Evolutionary conservation across 2,329 filamentous ascomycete genomes (phyloP), one percentile per base, ranked within the genome.

Genomic region (Epichloe glyceriae): DNA sequence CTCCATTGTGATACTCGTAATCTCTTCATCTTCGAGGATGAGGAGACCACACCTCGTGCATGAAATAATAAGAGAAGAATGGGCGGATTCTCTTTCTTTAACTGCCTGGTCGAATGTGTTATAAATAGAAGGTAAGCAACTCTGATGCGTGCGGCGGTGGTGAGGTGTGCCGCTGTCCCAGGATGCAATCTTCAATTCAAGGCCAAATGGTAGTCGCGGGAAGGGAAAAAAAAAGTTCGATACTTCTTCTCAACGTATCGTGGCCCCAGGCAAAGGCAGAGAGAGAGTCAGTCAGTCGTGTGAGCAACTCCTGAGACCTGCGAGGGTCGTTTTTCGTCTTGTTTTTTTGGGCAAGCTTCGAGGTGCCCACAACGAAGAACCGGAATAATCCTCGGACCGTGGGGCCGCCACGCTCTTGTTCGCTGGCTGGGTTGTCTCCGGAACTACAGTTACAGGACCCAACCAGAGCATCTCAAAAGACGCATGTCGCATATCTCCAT

Each of bases 1-100:
- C 65, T 64, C 63, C 66, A 70, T 67, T 61, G 63, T 61, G 67
- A 61, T 55, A 64, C 58, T 60, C 67, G 66, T 67, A 69, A 60
- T 62, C 68, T 65, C 67, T 68, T 71, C 69, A 72, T 72, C 54
- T 50, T 46, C 3, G 7, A 43, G 17, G 41, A 20, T 17, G 17
- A 26, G 35, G 22, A 14, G 35, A 46, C 22, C 20, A 17, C 38
- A 15, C 26, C 26, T 20, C 38, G 38, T 41, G 19, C 12, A 17
- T 33, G 14, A 34, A 39, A n/a, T 11, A 44, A 14, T 19, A 35
- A 37, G 37, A 44, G 47, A 42, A 47, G 33, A 19, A 10, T 22
- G 15, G 35, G 11, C 10, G 26, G n/a, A 15, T 26, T 26, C 40
- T 3, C 11, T 44, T 44, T 26, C 40, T 44, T 33, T 15, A 3